Base-by-base conservation (phyloP, 129 eudicot species). In the carrot (Daucus carota) region DNA sequence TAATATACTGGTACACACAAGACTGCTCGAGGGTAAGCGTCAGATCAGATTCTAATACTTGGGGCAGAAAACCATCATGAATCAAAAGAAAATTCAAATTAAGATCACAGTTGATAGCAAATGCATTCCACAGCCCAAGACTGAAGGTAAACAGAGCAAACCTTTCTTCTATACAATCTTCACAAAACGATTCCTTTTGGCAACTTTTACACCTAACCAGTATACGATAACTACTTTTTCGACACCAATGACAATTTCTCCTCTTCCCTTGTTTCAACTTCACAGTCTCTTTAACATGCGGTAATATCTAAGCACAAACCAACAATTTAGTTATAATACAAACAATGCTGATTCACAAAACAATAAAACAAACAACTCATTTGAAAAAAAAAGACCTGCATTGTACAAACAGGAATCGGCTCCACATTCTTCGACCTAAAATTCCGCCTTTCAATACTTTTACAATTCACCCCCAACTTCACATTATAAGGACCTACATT, bases 201-300 rank as follows among this genome's bases (percentile, higher is more conserved):
- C 99, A 95, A 70, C 73, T 81, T 86, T 76, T 82, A 73, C 99
- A 95, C 84, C 87, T 88, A 70, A 87, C 82, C 73, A 95, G 78
- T 59, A 80, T 80, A 20, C 83, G 86, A 45, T 83, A 75, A 73
- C 85, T 84, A 79, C 85, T 81, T 73, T 72, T 86, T 73, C 88
- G 80, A 77, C 99, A 95, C 99, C 99, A 95, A 71, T 95, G 99
- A 76, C 99, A 95, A 77, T 83, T 91, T 85, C 77, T 54, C 31
- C 63, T 84, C 81, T 84, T 88, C 84, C 3, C 76, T 32, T 50
- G 75, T 77, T 44, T 85, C 41, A 78, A 36, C 33, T 75, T 78
- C 77, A 52, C 83, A 80, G 69, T 79, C 78, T 80, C 81, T 67
- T 31, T 38, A 3, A 81, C 85, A 81, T 73, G 50, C 1, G 87